phyloP scores from a whole-genome alignment of 192 early-diverging fungal species.

The Rhizophagus sp. region DNA sequence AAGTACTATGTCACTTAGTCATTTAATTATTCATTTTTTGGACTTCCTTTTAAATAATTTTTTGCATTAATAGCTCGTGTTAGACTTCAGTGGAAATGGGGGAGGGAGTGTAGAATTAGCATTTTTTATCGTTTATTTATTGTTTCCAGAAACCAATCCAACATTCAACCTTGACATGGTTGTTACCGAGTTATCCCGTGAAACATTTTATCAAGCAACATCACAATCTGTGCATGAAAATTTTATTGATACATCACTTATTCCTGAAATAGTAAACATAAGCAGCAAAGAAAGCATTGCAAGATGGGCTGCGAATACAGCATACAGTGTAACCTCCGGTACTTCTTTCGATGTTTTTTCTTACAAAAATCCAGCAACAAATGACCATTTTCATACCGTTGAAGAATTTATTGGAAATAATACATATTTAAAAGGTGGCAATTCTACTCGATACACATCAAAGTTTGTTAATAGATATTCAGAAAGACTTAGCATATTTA shows the following conservation, averaged over 20 bases:
- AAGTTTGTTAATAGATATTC: background rate
- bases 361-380: background rate
- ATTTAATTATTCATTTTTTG: background rate
- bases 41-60: background rate
- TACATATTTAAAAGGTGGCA: background rate
- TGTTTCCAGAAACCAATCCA: background rate
- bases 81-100: background rate
- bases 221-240: background rate
- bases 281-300: background rate
- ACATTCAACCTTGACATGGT: background rate
- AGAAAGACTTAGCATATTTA: background rate
- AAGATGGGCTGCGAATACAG: background rate
- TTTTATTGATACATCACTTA: background rate
- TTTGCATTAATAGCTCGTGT: background rate
- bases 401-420: conserved; percentile 11
- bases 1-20: background rate
- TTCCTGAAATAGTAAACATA: background rate
- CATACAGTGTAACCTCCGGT: background rate
- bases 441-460: background rate
- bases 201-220: background rate
- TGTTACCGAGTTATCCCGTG: background rate
- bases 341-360: background rate
- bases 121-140: background rate
- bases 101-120: background rate
- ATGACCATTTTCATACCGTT: background rate